A percentile compares a stretch with the other conserved stretches of the same genome.
Conservation (phyloP, 2,329 filamentous ascomycete species). For the Cordyceps pruinosa region DNA sequence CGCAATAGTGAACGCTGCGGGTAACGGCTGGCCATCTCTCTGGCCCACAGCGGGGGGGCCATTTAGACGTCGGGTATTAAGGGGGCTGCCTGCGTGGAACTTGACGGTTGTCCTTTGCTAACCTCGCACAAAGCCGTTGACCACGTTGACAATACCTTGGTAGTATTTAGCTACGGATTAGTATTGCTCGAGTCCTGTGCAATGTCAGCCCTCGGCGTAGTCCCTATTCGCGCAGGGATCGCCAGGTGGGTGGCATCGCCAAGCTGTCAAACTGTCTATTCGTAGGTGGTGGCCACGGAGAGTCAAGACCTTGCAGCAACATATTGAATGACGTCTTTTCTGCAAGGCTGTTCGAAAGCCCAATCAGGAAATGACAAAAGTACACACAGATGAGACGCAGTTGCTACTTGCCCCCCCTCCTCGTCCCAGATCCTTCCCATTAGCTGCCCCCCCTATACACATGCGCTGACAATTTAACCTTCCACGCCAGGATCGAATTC, state of each 20-base stretch:
- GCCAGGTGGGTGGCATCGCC: neutral
- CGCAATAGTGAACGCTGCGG: neutral
- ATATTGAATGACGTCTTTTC: no score
- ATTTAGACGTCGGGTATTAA: constrained; percentile 3
- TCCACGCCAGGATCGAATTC: neutral
- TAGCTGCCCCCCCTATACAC: neutral
- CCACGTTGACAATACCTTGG: neutral
- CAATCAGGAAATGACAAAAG: no score
- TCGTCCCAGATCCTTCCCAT: neutral
- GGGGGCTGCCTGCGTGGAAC: neutral
- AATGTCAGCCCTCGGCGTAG: no score
- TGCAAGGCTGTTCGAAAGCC: no score
- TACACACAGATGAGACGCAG: no score
- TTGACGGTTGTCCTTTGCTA: neutral
- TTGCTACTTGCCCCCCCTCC: no score
- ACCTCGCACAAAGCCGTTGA: neutral
- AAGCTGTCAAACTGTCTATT: neutral
- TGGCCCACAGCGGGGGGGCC: neutral
- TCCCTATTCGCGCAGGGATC: neutral
- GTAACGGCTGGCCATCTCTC: neutral
- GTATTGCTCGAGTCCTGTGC: neutral
- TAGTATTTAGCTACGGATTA: no score
- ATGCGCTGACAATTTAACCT: neutral
- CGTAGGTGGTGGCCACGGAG: neutral
- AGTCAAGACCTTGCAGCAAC: neutral